Evolutionary conservation across 768 basidiomycete genomes (phyloP), one percentile per base, ranked within the genome.

Genomic region (Mycena polygramma): DNA sequence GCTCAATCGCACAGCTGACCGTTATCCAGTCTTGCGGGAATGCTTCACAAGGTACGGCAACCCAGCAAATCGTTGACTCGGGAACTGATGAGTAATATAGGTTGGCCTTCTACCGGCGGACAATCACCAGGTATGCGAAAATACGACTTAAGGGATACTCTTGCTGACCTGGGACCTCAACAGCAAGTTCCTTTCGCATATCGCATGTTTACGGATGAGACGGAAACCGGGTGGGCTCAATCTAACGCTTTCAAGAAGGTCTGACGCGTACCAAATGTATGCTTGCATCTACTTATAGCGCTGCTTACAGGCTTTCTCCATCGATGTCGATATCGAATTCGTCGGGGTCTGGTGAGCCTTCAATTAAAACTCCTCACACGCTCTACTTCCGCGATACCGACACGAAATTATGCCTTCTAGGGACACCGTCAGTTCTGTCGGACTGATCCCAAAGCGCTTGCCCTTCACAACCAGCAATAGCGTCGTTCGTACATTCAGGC

Each of bases 371-470:
- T 17, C 19, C 43, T 45, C 54, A 8, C 64, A 53, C 58, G 57
- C 66, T 54, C 51, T 67, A 59, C 2, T 20, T 36, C n/a, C 20
- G 46, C 19, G 2, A 26, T 43, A 36, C 41, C 46, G 22, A 52
- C 13, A 35, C 41, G 49, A 59, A 49, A 37, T n/a, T 20, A 0
- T 62, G 1, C 22, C 4, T 41, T 17, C 36, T 60, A 89, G 87
- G 87, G 89, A 90, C 72, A 89, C 87, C 0, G 88, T 90, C 35
- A 83, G 83, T 22, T 87, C 87, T 0, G 87, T 89, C 11, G 88
- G 87, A 11, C 68, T 84, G 36, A 75, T 87, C 69, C 79, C 82
- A 1, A 79, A 79, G 7, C 77, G 81, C 7, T 82, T 89, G 6
- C 88, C 87, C 0, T 88, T 87, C 68, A 84, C 85, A 6, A 79